phyloP scores from a whole-genome alignment of 2,329 filamentous ascomycete genomes.

The Claviceps lovelessii region DNA sequence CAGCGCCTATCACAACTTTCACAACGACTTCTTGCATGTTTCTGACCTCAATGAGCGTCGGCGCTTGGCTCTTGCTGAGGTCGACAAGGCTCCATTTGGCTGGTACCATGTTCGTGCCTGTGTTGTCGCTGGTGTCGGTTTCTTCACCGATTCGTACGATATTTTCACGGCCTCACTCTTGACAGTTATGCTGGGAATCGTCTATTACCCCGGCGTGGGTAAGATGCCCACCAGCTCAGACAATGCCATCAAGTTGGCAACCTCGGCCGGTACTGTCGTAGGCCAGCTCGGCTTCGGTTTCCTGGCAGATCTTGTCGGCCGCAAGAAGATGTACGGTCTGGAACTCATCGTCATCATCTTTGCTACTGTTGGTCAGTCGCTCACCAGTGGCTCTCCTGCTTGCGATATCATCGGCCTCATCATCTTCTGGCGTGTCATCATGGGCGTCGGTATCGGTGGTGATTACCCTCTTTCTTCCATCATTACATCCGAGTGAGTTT shows the following conservation, averaged over 20 bases:
- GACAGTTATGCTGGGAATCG: constrained; percentile 63
- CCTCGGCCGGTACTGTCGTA: constrained; percentile 68
- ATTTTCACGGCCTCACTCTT: constrained; percentile 66
- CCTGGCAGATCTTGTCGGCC: constrained; percentile 62
- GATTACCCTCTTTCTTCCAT: constrained; percentile 73
- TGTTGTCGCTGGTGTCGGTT: constrained; percentile 68
- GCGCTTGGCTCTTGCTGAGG: constrained; percentile 64
- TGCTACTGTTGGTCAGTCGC: constrained; percentile 57
- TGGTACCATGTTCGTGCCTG: constrained; percentile 74
- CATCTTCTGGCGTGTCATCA: constrained; percentile 70
- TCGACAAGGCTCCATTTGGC: constrained; percentile 68
- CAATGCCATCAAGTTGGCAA: constrained; percentile 74
- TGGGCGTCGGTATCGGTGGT: constrained; percentile 33
- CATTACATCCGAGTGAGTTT: constrained; percentile 63
- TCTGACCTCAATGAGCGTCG: constrained; percentile 65
- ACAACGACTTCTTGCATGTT: constrained; percentile 54
- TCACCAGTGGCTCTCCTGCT: constrained; percentile 47
- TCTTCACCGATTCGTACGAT: constrained; percentile 79
- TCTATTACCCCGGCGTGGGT: constrained; percentile 50
- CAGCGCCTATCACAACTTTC: constrained; percentile 60
- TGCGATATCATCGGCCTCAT: constrained; percentile 51
- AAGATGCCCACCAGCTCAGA: constrained; percentile 53
- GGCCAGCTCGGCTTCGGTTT: constrained; percentile 71
- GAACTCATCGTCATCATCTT: constrained; percentile 72
- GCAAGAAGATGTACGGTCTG: constrained; percentile 59